Conservation (phyloP, 1,284 basidiomycete genomes). For the Melampsora larici-populina region DNA sequence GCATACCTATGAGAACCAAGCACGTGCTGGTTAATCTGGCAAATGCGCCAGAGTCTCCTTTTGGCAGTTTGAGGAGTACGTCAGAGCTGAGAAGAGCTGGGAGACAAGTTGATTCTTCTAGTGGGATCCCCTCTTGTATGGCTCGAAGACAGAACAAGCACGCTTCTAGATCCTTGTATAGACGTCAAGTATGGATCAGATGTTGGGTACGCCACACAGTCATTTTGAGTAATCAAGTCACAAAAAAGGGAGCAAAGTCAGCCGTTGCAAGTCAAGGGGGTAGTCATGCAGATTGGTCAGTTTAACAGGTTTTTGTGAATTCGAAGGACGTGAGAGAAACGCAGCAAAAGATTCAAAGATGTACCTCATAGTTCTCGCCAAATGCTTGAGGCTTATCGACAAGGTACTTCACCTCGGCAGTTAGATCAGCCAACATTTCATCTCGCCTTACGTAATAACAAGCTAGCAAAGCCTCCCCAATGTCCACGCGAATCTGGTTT, state of each 20-base stretch:
- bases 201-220: too few species aligned
- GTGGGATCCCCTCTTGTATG: constrained; percentile 49
- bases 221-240: not conserved
- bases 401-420: constrained; percentile 45
- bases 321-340: not conserved
- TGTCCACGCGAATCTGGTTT: constrained; percentile 44
- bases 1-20: constrained; percentile 44
- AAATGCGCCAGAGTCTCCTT: constrained; percentile 8
- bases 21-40: constrained; percentile 45
- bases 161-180: constrained; percentile 48
- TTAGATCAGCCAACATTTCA: constrained; percentile 46
- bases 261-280: too few species aligned
- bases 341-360: constrained; percentile 2
- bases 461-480: constrained; percentile 48
- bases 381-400: constrained; percentile 17
- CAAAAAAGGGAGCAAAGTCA: not conserved
- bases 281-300: not conserved
- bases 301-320: not conserved
- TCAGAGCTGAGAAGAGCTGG: constrained; percentile 46
- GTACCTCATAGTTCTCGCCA: constrained; percentile 34
- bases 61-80: constrained; percentile 45
- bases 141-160: constrained; percentile 47
- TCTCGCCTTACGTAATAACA: constrained; percentile 50
- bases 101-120: constrained; percentile 43
- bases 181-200: too few species aligned